phyloP scores from a whole-genome alignment of 345 rosid species.

The Eucalyptus cloeziana region DNA sequence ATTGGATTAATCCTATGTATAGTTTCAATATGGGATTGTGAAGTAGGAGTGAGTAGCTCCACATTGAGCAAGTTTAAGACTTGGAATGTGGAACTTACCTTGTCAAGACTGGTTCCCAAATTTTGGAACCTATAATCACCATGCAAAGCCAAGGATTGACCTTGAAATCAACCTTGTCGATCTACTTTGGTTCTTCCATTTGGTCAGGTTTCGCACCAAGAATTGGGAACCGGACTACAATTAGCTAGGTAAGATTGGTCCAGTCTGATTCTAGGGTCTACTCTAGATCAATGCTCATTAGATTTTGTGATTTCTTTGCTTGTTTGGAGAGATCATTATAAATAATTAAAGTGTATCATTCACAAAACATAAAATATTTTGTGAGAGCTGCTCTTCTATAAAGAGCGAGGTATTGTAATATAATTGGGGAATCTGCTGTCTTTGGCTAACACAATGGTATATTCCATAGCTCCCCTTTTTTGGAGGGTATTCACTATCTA shows the following conservation, averaged over 20 bases:
- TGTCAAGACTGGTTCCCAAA: rapidly evolving
- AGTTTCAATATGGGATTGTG: neutral
- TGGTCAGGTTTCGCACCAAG: neutral
- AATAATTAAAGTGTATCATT: neutral
- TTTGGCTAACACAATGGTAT: no score
- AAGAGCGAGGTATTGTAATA: neutral
- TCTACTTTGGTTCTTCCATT: neutral
- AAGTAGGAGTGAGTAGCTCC: neutral
- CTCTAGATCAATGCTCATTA: neutral
- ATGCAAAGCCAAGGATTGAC: neutral
- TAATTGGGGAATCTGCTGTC: no score
- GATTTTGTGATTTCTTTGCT: neutral
- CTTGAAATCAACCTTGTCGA: neutral
- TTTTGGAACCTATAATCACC: neutral
- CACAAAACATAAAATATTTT: neutral
- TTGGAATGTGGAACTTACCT: neutral
- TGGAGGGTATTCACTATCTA: no score
- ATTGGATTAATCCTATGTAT: neutral
- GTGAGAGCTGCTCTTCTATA: neutral
- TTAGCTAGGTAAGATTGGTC: rapidly evolving
- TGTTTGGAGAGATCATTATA: neutral
- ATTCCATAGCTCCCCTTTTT: no score
- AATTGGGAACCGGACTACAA: neutral
- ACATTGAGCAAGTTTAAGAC: neutral
- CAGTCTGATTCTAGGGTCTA: neutral